Evolutionary conservation across 1,284 basidiomycete genomes (phyloP), one percentile per base, ranked within the genome.

Genomic region (Clitocybe nebularis): DNA sequence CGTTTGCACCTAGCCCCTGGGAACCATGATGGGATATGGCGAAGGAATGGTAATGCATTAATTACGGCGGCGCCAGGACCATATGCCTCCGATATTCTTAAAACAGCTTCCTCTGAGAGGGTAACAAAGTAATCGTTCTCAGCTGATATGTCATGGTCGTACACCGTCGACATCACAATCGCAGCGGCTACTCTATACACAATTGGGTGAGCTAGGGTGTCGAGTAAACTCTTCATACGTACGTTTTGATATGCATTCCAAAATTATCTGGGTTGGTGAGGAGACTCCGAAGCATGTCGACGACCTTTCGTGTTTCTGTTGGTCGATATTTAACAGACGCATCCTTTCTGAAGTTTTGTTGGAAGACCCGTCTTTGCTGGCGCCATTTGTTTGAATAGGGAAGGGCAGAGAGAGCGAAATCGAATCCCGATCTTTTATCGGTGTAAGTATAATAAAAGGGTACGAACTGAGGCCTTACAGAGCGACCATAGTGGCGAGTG

Each of bases 311-410:
- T 30, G 56, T 52, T 26, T 70, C 61, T 11, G 62, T 50, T 3
- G 61, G 54, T 1, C 46, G 41, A 36, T 65, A 67, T 26, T 50
- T 50, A 2, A 48, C 41, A 25, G 49, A 38, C 0, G 53, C 53
- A 4, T 52, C 47, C 3, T 53, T 51, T 16, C 57, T 53, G 41
- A 65, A 65, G n/a, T 53, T 51, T 39, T 65, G 58, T 20, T 70
- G 64, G 24, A 66, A 63, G 23, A 68, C 49, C 33, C 56, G 58
- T 20, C 69, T 54, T 22, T 66, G 62, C 1, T 54, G 45, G 17
- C 66, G 63, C 73, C 72, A 77, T 36, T 47, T 49, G 3, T 66
- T 56, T 2, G 63, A 61, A 43, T 75, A 73, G 14, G 56, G 55
- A 43, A 68, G 48, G 10, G 71, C 54, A 0, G 51, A 52, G 0